Percentiles rank a stretch among this genome's conserved stretches.
phyloP scores from a whole-genome alignment of 1,284 basidiomycete species.

The Caloboletus firmus region DNA sequence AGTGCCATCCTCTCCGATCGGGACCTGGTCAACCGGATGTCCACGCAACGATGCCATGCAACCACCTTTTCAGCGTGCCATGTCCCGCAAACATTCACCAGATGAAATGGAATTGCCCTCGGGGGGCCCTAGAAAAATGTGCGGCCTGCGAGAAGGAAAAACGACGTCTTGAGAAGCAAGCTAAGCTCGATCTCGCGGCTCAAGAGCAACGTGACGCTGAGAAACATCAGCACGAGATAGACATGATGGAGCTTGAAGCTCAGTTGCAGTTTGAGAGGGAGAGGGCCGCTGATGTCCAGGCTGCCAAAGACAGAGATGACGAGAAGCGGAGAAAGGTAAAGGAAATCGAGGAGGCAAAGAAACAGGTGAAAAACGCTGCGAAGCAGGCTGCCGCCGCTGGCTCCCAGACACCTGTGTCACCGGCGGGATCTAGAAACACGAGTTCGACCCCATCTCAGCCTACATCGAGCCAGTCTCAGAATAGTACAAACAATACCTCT shows the following conservation, averaged over 20 bases:
- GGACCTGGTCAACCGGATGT: conserved; percentile 38
- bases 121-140: conserved; percentile 32
- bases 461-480: conserved; percentile 4
- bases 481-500: not conserved
- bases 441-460: conserved; percentile 5
- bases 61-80: conserved; percentile 33
- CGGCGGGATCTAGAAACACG: not conserved
- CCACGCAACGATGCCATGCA: conserved; percentile 48
- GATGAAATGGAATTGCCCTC: conserved; percentile 36
- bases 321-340: conserved; percentile 32
- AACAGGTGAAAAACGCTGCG: conserved; percentile 12
- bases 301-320: conserved; percentile 28
- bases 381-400: not conserved
- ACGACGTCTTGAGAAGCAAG: conserved; percentile 32
- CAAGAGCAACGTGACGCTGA: conserved; percentile 36
- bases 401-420: not conserved
- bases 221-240: conserved; percentile 30
- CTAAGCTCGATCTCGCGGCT: conserved; percentile 28
- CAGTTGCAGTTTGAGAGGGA: conserved; percentile 27
- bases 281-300: conserved; percentile 26
- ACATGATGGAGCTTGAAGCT: conserved; percentile 34
- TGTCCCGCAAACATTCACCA: conserved; percentile 11
- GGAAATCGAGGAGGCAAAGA: conserved; percentile 33
- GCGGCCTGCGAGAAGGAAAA: conserved; percentile 33
- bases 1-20: conserved; percentile 44